phyloP scores from a whole-genome alignment of 441 rosid genomes.

The Corymbia calophylla region DNA sequence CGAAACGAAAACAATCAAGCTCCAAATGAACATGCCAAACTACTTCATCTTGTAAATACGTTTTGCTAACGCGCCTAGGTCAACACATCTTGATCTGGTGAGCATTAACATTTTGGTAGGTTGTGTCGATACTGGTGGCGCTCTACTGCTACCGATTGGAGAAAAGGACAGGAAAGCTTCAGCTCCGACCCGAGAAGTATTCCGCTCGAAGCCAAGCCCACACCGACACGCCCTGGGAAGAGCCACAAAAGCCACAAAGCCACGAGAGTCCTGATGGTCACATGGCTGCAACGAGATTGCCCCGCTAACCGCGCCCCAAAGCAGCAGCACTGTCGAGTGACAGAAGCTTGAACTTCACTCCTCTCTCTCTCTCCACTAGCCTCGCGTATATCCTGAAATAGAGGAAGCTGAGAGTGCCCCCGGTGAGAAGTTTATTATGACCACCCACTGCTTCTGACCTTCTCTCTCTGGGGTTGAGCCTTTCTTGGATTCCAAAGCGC shows the following conservation, averaged over 20 bases:
- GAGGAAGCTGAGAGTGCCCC: background rate
- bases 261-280: too few species aligned
- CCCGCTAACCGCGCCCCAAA: background rate
- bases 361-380: background rate
- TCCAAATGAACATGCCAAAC: background rate
- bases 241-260: background rate
- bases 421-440: background rate
- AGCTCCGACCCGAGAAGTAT: background rate
- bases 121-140: background rate
- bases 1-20: background rate
- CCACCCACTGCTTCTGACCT: background rate
- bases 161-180: background rate
- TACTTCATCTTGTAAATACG: background rate
- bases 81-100: background rate
- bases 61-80: background rate
- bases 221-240: background rate
- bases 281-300: background rate
- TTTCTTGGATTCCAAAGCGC: background rate
- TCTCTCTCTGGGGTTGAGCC: background rate
- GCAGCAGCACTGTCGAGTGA: background rate
- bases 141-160: accelerated
- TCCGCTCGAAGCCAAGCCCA: background rate
- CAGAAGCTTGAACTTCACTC: background rate
- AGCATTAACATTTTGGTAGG: background rate
- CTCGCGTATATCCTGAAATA: background rate